Base-by-base conservation (phyloP, 352 stramenopile species). In the Blastocystis sp. region DNA sequence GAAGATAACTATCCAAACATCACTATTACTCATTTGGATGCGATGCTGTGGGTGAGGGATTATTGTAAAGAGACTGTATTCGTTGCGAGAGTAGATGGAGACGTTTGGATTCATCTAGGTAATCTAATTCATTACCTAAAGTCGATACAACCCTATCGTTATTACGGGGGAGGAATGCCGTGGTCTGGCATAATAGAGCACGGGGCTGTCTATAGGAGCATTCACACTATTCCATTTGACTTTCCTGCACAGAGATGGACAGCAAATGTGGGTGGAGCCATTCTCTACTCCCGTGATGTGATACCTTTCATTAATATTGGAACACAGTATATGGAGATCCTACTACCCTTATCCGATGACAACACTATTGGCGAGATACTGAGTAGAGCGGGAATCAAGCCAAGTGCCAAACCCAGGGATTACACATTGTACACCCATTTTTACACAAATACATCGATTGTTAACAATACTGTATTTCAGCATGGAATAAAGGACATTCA, bases 1-100 rank as follows among this genome's bases (percentile, higher is more conserved):
- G 64, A 48, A 17, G 64, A 74, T 21, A 54, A 9, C 34, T 74
- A 52, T 52, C 17, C 64, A 52, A 74, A 74, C 21, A 10, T 74
- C 42, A 74, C 64, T 24, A 9, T 74, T 1, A 52, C 64, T 21
- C 40, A 48, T n/a, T 21, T 74, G n/a, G 64, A 74, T 42, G 6
- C 64, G 21, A 48, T 52, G 10, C 34, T 74, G 34, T 74, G 64
- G 64, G 42, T 74, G 34, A 19, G 64, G 45, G 34, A 74, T 43
- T 28, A 74, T 21, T 74, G 64, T 21, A 28, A 28, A 11, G 10
- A 40, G n/a, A 28, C 34, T 42, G 19, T 48, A 9, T 74, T 74
- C 45, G 21, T 74, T 21, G 42, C 45, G 21, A 28, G 34, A 52
- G n/a, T 74, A 10, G 64, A 74, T 43, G 64, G 21, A 74, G 64